Evolutionary conservation across 2,329 filamentous ascomycete species (phyloP), one percentile per base, ranked within the genome.

Genomic region (Beauveria asiatica): DNA sequence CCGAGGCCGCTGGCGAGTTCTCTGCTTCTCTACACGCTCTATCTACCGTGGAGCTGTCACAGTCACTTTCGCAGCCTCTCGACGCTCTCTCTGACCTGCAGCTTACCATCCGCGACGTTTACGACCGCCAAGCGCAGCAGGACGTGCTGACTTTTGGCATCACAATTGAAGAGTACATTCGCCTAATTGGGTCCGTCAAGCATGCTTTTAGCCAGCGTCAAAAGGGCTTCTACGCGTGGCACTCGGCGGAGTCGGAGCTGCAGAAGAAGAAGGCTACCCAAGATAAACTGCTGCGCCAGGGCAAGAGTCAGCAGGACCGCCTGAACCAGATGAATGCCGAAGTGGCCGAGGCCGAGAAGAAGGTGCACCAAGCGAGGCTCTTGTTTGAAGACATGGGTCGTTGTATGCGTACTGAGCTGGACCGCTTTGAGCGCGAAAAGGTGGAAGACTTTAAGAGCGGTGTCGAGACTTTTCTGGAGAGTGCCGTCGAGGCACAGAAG

Each of bases 371-470:
- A 72, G 89, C 92, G 1, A 80, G 92, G 58, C 76, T 97, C 61
- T 75, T 97, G 50, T 99, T 99, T 69, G 94, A 99, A 66, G 94
- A 99, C 70, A 97, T 99, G 92, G 94, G 94, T 16, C 83, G 92
- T 13, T 77, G 97, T 70, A 94, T 99, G 92, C 85, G 91, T 62
- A 82, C 81, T 41, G 94, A 99, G 74, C 80, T 99, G 65, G 94
- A 97, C 68, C 83, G 92, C 19, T 99, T 99, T 69, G 94, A 99
- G 76, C 84, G 84, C 67, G 94, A 99, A 75, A 99, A 99, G 79
- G 94, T 99, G 3, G 94, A 99, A 72, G 94, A 99, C 72, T 99
- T 99, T 75, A 99, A 99, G 80, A 94, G 89, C 64, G 93, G 92
- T 0, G 92, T 99, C 2, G 94, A 99, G 78, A 99, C 94, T 1